Percentiles rank a stretch among this genome's conserved stretches.
Evolutionary conservation across 2,329 filamentous ascomycete species (phyloP).

Genomic region (Colletotrichum sp.): DNA sequence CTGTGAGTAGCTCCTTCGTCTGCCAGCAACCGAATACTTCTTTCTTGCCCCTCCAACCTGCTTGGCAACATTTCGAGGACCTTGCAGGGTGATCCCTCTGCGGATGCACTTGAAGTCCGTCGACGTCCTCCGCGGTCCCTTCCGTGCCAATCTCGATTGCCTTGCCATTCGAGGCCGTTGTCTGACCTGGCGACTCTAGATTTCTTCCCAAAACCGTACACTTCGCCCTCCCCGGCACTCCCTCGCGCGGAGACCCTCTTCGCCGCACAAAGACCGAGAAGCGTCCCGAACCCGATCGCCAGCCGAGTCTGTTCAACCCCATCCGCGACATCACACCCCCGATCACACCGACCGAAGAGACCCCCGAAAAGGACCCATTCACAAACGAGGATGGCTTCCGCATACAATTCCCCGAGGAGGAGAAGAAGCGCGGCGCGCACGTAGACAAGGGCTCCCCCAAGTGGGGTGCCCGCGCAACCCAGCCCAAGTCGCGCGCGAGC

Average conservation of each 20-base stretch:
- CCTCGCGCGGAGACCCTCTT: slow-evolving; percentile 39
- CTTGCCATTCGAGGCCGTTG: not conserved
- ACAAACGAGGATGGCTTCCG: slow-evolving; percentile 63
- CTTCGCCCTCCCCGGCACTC: slow-evolving; percentile 72
- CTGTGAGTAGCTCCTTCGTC: slow-evolving; percentile 39
- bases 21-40: not conserved
- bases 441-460: slow-evolving; percentile 77
- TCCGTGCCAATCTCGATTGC: not conserved
- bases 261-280: slow-evolving; percentile 25
- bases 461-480: slow-evolving; percentile 79
- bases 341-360: slow-evolving; percentile 58
- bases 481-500: slow-evolving; percentile 77
- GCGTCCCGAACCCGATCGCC: slow-evolving; percentile 33
- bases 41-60: not conserved
- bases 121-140: not conserved
- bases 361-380: slow-evolving; percentile 53
- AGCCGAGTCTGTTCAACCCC: slow-evolving; percentile 59
- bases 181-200: slow-evolving; percentile 48
- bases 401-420: slow-evolving; percentile 56
- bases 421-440: slow-evolving; percentile 63
- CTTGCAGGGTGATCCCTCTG: not conserved
- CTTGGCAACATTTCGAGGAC: not conserved
- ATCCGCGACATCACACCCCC: slow-evolving; percentile 58
- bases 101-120: not conserved
- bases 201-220: slow-evolving; percentile 93